Evolutionary conservation across 257 asterid genomes (phyloP).

Genomic region (Nyctanthes arbortristis): DNA sequence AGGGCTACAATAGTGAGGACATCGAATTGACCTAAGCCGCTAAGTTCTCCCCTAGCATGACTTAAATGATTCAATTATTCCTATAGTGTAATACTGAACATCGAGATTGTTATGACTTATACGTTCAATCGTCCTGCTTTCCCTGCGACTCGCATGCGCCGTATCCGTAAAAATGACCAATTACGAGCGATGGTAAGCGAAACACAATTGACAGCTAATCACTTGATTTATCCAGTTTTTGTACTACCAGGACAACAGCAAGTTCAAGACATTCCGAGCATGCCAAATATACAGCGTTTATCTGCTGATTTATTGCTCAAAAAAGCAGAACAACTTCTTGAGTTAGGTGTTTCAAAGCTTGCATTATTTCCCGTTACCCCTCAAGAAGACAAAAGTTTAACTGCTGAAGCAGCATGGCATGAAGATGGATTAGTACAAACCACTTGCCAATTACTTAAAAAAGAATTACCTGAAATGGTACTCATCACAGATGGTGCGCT

Average conservation of each 20-base stretch:
- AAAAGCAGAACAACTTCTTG: background rate
- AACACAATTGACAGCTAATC: background rate
- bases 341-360: background rate
- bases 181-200: background rate
- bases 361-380: background rate
- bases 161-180: background rate
- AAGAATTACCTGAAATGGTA: background rate
- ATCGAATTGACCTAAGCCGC: too few relatives aligned
- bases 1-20: too few relatives aligned
- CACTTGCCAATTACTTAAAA: background rate
- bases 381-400: too few relatives aligned
- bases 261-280: background rate
- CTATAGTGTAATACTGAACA: too few relatives aligned
- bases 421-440: background rate
- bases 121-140: too few relatives aligned
- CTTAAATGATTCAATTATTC: too few relatives aligned
- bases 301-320: background rate
- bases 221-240: background rate
- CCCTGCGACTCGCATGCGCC: background rate
- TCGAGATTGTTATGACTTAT: too few relatives aligned
- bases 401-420: background rate
- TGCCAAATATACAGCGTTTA: background rate
- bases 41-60: too few relatives aligned
- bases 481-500: background rate
- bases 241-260: background rate